Evolutionary conservation across 2,329 filamentous ascomycete genomes (phyloP).

Genomic region (Cladosporium oxysporum): DNA sequence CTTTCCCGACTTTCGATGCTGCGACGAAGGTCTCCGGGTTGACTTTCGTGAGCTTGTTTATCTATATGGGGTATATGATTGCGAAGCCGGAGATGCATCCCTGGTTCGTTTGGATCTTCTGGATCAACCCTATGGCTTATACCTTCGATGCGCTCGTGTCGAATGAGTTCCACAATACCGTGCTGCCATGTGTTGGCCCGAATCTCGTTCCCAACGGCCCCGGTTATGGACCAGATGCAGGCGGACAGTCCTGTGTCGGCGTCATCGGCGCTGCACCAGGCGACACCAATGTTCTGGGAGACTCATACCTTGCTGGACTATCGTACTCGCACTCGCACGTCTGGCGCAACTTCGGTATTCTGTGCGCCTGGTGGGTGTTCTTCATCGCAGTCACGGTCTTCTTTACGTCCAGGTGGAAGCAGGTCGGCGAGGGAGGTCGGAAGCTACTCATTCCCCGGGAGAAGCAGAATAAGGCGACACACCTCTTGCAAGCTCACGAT

Average conservation of each 20-base stretch:
- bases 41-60: slow-evolving; percentile 22
- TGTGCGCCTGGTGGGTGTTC: slow-evolving; percentile 64
- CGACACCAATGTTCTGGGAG: slow-evolving; percentile 57
- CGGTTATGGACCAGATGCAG: slow-evolving; percentile 42
- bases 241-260: slow-evolving; percentile 42
- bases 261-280: slow-evolving; percentile 61
- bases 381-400: slow-evolving; percentile 62
- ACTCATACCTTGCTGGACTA: slow-evolving; percentile 61
- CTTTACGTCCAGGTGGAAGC: slow-evolving; percentile 59
- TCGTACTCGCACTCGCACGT: slow-evolving; percentile 42
- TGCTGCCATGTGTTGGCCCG: slow-evolving; percentile 58
- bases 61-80: slow-evolving; percentile 37
- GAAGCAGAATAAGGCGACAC: slow-evolving; percentile 44
- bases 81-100: slow-evolving; percentile 25
- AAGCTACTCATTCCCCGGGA: slow-evolving; percentile 64
- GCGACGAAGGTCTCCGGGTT: slow-evolving; percentile 37
- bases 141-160: slow-evolving; percentile 41
- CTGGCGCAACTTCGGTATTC: slow-evolving; percentile 65
- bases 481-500: slow-evolving; percentile 23
- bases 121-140: slow-evolving; percentile 25
- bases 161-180: slow-evolving; percentile 59
- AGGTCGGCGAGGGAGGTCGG: slow-evolving; percentile 34
- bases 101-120: slow-evolving; percentile 7
- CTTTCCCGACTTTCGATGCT: slow-evolving; percentile 33
- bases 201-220: slow-evolving; percentile 36